phyloP scores from a whole-genome alignment of 2,329 filamentous ascomycete genomes.

The Phaeomoniella chlamydospora region DNA sequence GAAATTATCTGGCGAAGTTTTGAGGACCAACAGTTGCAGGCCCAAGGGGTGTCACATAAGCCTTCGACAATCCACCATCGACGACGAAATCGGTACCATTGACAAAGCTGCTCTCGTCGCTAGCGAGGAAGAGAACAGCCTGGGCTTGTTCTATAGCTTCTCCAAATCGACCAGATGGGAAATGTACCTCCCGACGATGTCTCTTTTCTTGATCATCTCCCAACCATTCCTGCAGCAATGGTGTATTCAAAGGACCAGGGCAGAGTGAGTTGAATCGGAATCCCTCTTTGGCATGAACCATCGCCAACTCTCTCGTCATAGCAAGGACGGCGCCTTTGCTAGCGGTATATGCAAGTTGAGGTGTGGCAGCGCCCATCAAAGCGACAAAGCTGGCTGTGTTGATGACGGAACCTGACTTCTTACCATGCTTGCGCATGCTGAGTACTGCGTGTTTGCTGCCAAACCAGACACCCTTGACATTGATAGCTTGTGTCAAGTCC shows the following conservation, averaged over 20 bases:
- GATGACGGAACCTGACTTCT: constrained; percentile 58
- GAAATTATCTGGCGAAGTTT: constrained; percentile 25
- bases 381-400: constrained; percentile 13
- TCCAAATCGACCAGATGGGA: constrained; percentile 75
- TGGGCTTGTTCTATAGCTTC: constrained; percentile 91
- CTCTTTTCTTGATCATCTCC: constrained; percentile 76
- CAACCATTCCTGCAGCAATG: constrained; percentile 83
- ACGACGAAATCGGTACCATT: constrained; percentile 89
- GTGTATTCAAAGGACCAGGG: constrained; percentile 83
- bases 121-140: constrained; percentile 74
- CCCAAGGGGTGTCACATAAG: constrained; percentile 57
- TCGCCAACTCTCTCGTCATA: constrained; percentile 77
- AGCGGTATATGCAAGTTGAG: constrained; percentile 67
- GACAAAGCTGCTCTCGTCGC: constrained; percentile 78
- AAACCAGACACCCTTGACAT: constrained; percentile 97
- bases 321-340: constrained; percentile 88
- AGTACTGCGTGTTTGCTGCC: constrained; percentile 85
- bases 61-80: constrained; percentile 89
- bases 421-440: constrained; percentile 63
- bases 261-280: constrained; percentile 85
- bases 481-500: constrained; percentile 87
- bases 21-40: constrained; percentile 37
- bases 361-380: constrained; percentile 11
- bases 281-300: constrained; percentile 80
- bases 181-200: constrained; percentile 71